Base-by-base conservation (phyloP, 2,329 filamentous ascomycete genomes). In the Elsinoe arachidis region DNA sequence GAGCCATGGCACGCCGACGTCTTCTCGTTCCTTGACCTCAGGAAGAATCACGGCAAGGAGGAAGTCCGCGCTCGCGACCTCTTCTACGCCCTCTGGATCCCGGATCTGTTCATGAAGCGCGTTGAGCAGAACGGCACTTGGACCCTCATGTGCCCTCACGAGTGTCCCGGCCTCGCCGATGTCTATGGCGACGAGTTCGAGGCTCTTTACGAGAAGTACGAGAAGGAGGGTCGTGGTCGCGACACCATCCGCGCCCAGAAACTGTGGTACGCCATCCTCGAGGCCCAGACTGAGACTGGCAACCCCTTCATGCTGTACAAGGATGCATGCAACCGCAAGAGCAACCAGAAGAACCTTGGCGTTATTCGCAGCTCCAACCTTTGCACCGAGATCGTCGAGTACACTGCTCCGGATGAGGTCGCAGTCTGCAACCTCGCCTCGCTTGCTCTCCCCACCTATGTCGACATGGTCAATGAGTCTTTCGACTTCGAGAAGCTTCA, bases 251-350 rank as follows among this genome's bases (percentile, higher is more conserved):
- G 95, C 75, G 93, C 93, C 21, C 93, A 99, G 80, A 99, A 99
- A 82, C 86, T 99, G 59, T 99, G 93, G 93, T 97, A 97, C 72
- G 90, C 92, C 64, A 96, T 99, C 63, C 83, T 99, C 49, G 93
- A 99, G 77, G 89, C 93, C 52, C 93, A 99, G 78, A 97, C 92
- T 34, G 93, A 99, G 83, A 99, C 93, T 46, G 93, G 93, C 66
- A 97, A 95, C 76, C 93, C 93, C 51, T 99, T 96, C 78, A 99
- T 99, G 90, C 85, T 97, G 60, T 99, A 99, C 85, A 99, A 99
- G 81, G 93, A 99, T 76, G 82, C 86, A 69, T 92, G 88, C 84
- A 99, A 99, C 83, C 85, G 85, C 73, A 99, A 99, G 87, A 96
- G 91, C 81, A 99, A 99, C 83, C 93, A 99, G 79, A 97, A 99